Percentiles rank a stretch among this genome's conserved stretches.
Evolutionary conservation across 495 filamentous ascomycete species (phyloP).

Genomic region (Aspergillus wentii): DNA sequence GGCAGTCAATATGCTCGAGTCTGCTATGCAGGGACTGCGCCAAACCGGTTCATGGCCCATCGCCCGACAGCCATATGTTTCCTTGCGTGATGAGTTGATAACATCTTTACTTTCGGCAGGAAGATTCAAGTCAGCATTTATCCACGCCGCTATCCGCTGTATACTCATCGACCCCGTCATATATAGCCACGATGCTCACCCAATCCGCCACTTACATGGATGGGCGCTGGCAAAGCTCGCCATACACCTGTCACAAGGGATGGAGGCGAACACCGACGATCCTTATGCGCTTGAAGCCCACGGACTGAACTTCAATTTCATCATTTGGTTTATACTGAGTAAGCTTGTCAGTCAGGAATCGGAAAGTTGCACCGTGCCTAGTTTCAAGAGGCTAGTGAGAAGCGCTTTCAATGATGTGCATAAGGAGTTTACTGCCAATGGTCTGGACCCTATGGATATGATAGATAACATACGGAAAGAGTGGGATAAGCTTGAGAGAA

Average conservation of each 20-base stretch:
- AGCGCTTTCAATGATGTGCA: conserved; percentile 27
- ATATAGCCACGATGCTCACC: conserved; percentile 29
- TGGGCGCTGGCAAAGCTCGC: conserved; percentile 36
- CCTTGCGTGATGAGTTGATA: conserved; percentile 35
- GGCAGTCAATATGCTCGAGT: conserved; percentile 17
- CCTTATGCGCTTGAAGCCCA: conserved; percentile 14
- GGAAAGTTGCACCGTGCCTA: conserved; percentile 31
- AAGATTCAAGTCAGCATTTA: conserved; percentile 28
- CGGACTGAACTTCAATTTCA: conserved; percentile 25
- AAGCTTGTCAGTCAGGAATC: conserved; percentile 36
- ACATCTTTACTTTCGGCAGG: conserved; percentile 22
- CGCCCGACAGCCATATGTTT: conserved; percentile 35
- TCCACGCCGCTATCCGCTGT: conserved; percentile 34
- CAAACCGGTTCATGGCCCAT: conserved; percentile 21
- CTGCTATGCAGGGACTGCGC: conserved; percentile 19
- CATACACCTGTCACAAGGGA: conserved; percentile 29
- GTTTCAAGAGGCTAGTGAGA: conserved; percentile 28
- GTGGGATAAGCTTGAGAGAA: conserved; percentile 32
- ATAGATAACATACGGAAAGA: conserved; percentile 20
- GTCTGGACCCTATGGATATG: conserved; percentile 24
- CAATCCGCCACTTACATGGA: conserved; percentile 38
- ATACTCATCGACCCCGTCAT: conserved; percentile 32
- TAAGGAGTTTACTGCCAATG: conserved; percentile 23
- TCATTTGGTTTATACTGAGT: conserved; percentile 32
- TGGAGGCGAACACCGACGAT: conserved; percentile 13